These are phyloP conservation scores for Claviceps sp. DNA, from an alignment of 2,329 filamentous ascomycete species.

Conservation along the genomic window DNA sequence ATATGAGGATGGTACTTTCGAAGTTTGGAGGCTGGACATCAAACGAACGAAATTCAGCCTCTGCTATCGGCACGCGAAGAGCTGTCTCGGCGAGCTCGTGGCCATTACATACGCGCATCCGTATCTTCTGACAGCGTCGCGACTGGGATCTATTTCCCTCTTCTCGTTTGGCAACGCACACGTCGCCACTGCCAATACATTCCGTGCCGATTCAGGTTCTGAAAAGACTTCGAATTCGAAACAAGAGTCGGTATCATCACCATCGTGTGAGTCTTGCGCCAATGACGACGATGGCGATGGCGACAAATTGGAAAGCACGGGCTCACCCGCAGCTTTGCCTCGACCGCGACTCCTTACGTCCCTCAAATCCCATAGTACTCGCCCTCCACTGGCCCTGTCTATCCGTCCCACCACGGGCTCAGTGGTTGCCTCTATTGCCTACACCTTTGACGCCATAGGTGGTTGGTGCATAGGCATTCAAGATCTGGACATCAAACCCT, in stretches of 20 bases:
- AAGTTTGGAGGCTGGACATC: slow-evolving; percentile 49
- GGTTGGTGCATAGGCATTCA: slow-evolving; percentile 91
- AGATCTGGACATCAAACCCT: slow-evolving; percentile 53
- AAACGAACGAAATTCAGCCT: slow-evolving; percentile 28
- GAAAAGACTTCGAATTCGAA: neutral
- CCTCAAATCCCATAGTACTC: slow-evolving; percentile 66
- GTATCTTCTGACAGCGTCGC: slow-evolving; percentile 68
- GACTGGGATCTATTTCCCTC: slow-evolving; percentile 58
- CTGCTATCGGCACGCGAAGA: slow-evolving; percentile 47
- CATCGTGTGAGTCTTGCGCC: neutral
- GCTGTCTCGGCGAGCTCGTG: slow-evolving; percentile 51
- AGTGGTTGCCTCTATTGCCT: slow-evolving; percentile 74
- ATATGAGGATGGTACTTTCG: slow-evolving; percentile 59
- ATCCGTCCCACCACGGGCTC: slow-evolving; percentile 52
- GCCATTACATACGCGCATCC: slow-evolving; percentile 61
- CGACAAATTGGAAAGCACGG: too few relatives aligned
- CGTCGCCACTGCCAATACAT: neutral
- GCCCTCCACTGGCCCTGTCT: slow-evolving; percentile 68
- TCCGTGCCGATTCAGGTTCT: neutral
- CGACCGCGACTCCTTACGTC: slow-evolving; percentile 50
- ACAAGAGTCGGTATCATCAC: neutral
- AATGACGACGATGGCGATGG: neutral
- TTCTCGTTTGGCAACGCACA: slow-evolving; percentile 45
- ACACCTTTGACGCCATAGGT: slow-evolving; percentile 62
- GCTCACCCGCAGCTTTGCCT: slow-evolving; percentile 6